Evolutionary conservation across 148 eudicot species (phyloP).

Genomic region (Selenicereus undatus): DNA sequence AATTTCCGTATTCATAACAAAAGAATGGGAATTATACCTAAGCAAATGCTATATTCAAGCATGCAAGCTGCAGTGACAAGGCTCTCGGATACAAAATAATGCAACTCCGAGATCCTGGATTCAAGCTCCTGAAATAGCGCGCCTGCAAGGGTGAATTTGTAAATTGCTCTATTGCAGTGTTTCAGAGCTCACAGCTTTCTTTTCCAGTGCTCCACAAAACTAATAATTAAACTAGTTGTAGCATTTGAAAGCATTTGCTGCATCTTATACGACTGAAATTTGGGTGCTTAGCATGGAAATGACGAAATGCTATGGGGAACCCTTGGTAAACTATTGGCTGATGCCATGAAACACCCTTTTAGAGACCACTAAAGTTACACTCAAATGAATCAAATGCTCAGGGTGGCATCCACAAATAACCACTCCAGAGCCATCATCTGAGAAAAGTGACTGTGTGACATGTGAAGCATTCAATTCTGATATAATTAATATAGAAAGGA

Average conservation of each 20-base stretch:
- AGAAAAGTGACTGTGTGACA: neutral
- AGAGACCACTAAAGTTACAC: neutral
- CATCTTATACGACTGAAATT: neutral
- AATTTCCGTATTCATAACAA: too few relatives aligned
- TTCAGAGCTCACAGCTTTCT: too few relatives aligned
- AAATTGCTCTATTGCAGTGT: neutral
- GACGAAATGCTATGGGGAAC: neutral
- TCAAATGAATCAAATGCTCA: neutral
- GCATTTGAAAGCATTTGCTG: neutral
- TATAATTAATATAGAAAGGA: neutral
- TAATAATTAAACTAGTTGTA: neutral
- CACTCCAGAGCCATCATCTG: neutral
- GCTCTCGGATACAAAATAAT: neutral
- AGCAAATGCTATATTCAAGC: neutral
- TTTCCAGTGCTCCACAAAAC: neutral
- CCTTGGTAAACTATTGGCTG: neutral
- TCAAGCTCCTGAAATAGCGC: neutral
- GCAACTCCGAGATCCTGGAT: neutral
- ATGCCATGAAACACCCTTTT: neutral
- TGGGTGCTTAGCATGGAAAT: neutral
- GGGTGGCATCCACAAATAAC: neutral
- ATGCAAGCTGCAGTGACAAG: neutral
- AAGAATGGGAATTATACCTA: neutral
- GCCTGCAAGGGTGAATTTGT: neutral
- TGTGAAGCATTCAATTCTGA: neutral